Base-by-base conservation (phyloP, 352 stramenopile genomes). In the Globisporangium nodosum region DNA sequence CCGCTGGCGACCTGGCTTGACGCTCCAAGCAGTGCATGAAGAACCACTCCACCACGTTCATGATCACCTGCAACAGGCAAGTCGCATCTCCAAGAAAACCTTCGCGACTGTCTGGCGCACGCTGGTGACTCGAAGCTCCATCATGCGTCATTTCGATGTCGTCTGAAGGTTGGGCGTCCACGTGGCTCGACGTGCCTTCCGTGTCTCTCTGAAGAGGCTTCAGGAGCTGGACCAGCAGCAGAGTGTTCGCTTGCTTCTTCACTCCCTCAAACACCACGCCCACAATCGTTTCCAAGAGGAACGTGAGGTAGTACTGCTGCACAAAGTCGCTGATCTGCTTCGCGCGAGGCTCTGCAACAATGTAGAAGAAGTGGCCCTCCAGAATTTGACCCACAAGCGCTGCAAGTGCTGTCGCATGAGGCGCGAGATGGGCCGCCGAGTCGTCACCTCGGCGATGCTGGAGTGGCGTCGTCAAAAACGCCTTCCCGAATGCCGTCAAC, bases 281-380 rank as follows among this genome's bases (percentile, higher is more conserved):
- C 39, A 85, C 79, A 11, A 91, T 77, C 7, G 85, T 93, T 56
- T 95, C 85, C 37, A 95, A 63, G 3, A 93, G 63, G 24, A 90
- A 95, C 13, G 78, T 76, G 3, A 92, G 57, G 46, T 89, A 91
- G 54, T 89, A 93, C 56, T 90, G 80, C 58, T 75, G 78, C 5
- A 82, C 80, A 31, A 90, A 90, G 3, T 57, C 60, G 31, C 87
- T 69, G 8, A 80, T 81, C 50, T 85, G 64, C 53, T 69, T 69
- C 15, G 71, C 67, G 46, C 71, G 70, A 48, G 54, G 54, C 31
- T 66, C 59, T 6, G 69, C 69, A 8, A 87, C 48, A 13, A 84
- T 71, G 52, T 84, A 86, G 5, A 82, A 56, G 13, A 92, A 52
- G 53, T 90, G 71, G 3, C 58, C 66, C 20, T 77, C 63, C 33